These are phyloP conservation scores for Pseudogymnoascus destructans DNA, from an alignment of 2,329 filamentous ascomycete genomes.

Conservation along the genomic window DNA sequence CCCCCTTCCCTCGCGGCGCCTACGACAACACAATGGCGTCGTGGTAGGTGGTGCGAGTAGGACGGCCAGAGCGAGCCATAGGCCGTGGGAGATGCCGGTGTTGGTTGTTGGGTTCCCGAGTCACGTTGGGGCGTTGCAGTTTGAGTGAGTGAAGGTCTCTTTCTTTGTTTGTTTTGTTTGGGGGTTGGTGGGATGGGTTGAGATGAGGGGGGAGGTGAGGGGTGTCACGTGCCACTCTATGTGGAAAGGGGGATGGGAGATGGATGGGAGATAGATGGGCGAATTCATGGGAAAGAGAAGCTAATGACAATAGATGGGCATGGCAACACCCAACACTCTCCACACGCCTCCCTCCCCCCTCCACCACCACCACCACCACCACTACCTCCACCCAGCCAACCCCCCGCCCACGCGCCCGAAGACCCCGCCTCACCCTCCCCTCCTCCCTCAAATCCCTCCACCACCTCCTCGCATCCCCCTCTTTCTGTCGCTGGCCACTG, in stretches of 20 bases:
- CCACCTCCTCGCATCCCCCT: constrained; percentile 62
- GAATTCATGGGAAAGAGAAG: not conserved
- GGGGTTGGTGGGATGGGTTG: too few species aligned
- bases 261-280: not conserved
- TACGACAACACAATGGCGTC: constrained; percentile 85
- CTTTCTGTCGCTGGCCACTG: constrained; percentile 75
- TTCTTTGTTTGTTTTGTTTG: not conserved
- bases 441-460: constrained; percentile 71
- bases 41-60: constrained; percentile 67
- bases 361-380: constrained; percentile 43
- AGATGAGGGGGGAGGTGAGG: not conserved
- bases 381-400: constrained; percentile 37
- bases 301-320: constrained; percentile 55
- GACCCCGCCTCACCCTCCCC: constrained; percentile 44
- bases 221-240: constrained; percentile 9
- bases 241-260: not conserved
- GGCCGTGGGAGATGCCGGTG: constrained; percentile 85
- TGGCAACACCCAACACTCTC: constrained; percentile 77
- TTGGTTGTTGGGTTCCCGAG: constrained; percentile 83
- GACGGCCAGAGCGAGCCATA: constrained; percentile 53
- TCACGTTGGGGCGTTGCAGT: constrained; percentile 77
- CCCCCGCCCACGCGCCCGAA: constrained; percentile 37
- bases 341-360: constrained; percentile 56
- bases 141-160: constrained; percentile 53
- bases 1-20: constrained; percentile 69